Evolutionary conservation across 176 grass and related monocot genomes (phyloP), one percentile per base, ranked within the genome.

Genomic region (Cymbopogon citratus): DNA sequence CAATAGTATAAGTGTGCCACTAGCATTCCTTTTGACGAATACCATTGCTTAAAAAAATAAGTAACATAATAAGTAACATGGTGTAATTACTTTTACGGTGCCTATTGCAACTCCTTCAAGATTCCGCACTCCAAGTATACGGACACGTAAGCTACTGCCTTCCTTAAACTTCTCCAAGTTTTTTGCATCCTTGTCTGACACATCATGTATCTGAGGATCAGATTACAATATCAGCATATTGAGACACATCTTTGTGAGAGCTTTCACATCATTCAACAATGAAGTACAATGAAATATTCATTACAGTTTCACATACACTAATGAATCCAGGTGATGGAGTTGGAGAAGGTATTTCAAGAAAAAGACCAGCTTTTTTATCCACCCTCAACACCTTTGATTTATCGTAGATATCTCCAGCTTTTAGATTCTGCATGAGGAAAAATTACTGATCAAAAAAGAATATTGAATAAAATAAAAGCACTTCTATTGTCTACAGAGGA

Each of bases 321-420:
- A 98, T 86, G 92, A 92, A 98, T 83, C 88, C 90, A 39, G 95
- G 90, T 69, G 79, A 90, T 77, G 90, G 87, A 75, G 56, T 84
- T 79, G 95, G 82, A 81, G 90, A 93, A 82, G 90, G 86, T 81
- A 95, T 84, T 91, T 95, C 92, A 75, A 98, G 81, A 86, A 98
- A 91, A 83, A 98, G 80, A 86, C 95, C 95, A 44, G 82, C 77
- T 48, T 69, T 88, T 89, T 91, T 98, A 92, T 98, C 95, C 80
- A 95, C 71, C 38, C 92, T 93, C 52, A 95, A 61, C 68, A 98
- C 84, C 27, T 71, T 80, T 64, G 90, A 89, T 62, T 94, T 81
- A 63, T 98, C 92, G 31, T 93, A 91, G 74, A 98, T 98, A 73
- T 95, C 92, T 86, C 95, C 95, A 88, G 75, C 80, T 83, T 93